Evolutionary conservation across 495 filamentous ascomycete species (phyloP).

Genomic region (Wilcoxina mikolae): DNA sequence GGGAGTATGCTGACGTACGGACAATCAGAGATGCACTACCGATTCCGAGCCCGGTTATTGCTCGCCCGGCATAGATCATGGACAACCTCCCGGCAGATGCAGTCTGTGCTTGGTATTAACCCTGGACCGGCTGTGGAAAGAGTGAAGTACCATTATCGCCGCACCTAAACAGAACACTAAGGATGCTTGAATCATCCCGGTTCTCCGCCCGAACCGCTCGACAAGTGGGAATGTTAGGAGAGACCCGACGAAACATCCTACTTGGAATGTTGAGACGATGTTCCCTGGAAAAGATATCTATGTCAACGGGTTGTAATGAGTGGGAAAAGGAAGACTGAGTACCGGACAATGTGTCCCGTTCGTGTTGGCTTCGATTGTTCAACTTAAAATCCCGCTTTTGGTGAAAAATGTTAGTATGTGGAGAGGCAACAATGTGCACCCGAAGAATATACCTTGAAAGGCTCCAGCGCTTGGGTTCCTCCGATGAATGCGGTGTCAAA

Average conservation of each 20-base stretch:
- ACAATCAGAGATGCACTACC: conserved; percentile 31
- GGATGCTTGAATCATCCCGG: conserved; percentile 18
- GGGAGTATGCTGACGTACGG: conserved; percentile 16
- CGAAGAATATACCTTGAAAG: no score
- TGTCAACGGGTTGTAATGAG: neutral
- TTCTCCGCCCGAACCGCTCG: conserved; percentile 28
- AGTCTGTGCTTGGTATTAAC: no score
- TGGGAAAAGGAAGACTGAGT: neutral
- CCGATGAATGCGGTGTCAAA: conserved; percentile 61
- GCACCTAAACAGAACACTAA: conserved; percentile 27
- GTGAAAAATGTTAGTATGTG: no score
- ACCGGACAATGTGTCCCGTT: conserved; percentile 21
- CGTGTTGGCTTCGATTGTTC: conserved; percentile 13
- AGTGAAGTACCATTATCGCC: conserved; percentile 26
- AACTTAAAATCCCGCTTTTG: conserved; percentile 22
- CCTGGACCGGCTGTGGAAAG: no score
- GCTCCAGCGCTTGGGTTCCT: conserved; percentile 46
- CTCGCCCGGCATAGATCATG: conserved; percentile 32
- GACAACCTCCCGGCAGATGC: conserved; percentile 21
- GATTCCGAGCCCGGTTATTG: conserved; percentile 31
- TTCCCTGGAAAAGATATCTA: conserved; percentile 13
- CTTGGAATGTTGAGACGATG: conserved; percentile 30
- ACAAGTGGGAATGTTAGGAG: conserved; percentile 28
- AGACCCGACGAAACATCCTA: conserved; percentile 30
- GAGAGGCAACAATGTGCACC: no score